Evolutionary conservation across 2,329 filamentous ascomycete genomes (phyloP).

Genomic region (Didymosphaeria variabile): DNA sequence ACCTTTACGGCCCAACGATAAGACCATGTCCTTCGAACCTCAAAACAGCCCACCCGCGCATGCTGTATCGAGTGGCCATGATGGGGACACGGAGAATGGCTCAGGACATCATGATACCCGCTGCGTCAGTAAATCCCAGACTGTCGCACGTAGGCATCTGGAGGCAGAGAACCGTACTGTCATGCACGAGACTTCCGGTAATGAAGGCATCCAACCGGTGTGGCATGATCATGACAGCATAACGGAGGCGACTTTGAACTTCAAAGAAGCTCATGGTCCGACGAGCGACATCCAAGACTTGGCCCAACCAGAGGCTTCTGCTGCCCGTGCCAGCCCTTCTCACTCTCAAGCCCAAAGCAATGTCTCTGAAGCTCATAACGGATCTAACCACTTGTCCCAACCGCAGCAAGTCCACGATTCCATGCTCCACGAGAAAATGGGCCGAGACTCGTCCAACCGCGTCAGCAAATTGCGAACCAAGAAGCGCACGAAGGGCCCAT

Average conservation of each 20-base stretch:
- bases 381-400: no score
- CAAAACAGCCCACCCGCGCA: neutral
- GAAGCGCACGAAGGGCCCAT: neutral
- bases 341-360: neutral
- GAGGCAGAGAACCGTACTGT: neutral
- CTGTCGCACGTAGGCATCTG: neutral
- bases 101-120: neutral
- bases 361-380: neutral
- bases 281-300: neutral
- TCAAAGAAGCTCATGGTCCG: neutral
- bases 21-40: neutral
- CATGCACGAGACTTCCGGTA: neutral
- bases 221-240: neutral
- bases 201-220: neutral
- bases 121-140: neutral
- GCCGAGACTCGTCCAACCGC: slow-evolving; percentile 1
- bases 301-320: neutral
- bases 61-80: neutral
- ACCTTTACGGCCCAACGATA: neutral
- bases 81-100: neutral
- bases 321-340: no score
- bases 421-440: slow-evolving; percentile 12
- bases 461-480: slow-evolving; percentile 16
- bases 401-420: neutral
- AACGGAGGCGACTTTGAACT: neutral